Evolutionary conservation across 129 eudicot genomes (phyloP).

Genomic region (Pseudognaphalium luteoalbum): DNA sequence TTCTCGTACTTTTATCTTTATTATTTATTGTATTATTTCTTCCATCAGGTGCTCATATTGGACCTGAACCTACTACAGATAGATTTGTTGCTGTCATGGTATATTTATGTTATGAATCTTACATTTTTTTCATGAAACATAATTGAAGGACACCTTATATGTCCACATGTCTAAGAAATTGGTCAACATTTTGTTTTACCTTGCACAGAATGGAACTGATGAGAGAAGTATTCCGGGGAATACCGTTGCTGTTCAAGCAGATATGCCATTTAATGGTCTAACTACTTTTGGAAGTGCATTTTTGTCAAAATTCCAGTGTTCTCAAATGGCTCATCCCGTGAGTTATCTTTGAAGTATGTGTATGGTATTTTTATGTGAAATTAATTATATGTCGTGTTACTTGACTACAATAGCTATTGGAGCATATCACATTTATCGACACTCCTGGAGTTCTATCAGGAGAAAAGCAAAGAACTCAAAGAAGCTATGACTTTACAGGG

Average conservation of each 20-base stretch:
- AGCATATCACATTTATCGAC: slow-evolving; percentile 88
- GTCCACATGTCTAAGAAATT: neutral
- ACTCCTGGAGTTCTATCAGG: slow-evolving; percentile 97
- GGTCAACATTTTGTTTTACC: slow-evolving; percentile 12
- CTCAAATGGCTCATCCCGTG: slow-evolving; percentile 96
- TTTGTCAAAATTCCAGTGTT: slow-evolving; percentile 93
- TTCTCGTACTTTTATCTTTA: neutral
- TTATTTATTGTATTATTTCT: neutral
- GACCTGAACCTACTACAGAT: slow-evolving; percentile 99
- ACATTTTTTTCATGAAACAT: neutral
- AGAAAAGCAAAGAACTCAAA: slow-evolving; percentile 88
- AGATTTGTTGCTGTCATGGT: slow-evolving; percentile 97
- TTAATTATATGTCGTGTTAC: slow-evolving; percentile 12
- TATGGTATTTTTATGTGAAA: neutral
- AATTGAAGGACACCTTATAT: neutral
- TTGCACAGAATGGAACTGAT: slow-evolving; percentile 75
- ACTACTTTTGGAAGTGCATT: slow-evolving; percentile 81
- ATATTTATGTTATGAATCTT: slow-evolving; percentile 46
- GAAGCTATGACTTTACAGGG: slow-evolving; percentile 96
- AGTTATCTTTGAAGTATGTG: slow-evolving; percentile 35
- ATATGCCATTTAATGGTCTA: slow-evolving; percentile 93
- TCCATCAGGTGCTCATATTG: slow-evolving; percentile 86
- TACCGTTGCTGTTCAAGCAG: slow-evolving; percentile 89
- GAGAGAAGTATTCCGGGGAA: slow-evolving; percentile 96
- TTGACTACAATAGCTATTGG: slow-evolving; percentile 51